phyloP scores from a whole-genome alignment of 1,284 basidiomycete genomes.

The Tausonia pullulans region DNA sequence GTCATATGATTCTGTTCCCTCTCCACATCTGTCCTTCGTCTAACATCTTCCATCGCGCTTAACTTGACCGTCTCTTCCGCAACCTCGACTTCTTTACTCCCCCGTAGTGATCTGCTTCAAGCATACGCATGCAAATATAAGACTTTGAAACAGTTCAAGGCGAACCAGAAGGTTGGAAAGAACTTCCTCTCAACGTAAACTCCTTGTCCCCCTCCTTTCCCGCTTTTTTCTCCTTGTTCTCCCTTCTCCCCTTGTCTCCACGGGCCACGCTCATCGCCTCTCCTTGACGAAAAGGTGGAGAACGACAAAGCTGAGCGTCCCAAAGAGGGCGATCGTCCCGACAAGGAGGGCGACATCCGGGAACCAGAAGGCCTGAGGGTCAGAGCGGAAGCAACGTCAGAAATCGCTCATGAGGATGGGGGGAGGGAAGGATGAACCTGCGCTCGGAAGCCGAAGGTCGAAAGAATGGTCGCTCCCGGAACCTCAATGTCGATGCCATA shows the following conservation, averaged over 20 bases:
- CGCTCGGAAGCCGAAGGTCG: slow-evolving; percentile 75
- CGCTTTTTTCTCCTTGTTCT: not conserved
- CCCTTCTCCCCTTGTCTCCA: not conserved
- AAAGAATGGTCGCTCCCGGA: slow-evolving; percentile 83
- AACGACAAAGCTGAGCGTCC: slow-evolving; percentile 59
- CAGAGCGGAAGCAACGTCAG: not conserved
- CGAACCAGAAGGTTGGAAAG: too few relatives aligned
- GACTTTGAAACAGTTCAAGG: too few relatives aligned
- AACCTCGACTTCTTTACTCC: too few relatives aligned
- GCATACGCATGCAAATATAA: too few relatives aligned
- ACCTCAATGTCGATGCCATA: slow-evolving; percentile 90
- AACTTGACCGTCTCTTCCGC: too few relatives aligned
- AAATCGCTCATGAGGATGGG: not conserved
- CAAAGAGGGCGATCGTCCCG: slow-evolving; percentile 72
- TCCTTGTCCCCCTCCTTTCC: too few relatives aligned
- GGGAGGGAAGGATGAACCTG: slow-evolving; percentile 42
- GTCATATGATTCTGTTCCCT: too few relatives aligned
- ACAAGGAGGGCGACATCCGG: slow-evolving; percentile 72
- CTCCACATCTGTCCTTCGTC: too few relatives aligned
- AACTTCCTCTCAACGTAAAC: too few relatives aligned
- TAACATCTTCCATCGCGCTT: too few relatives aligned
- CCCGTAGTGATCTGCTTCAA: too few relatives aligned
- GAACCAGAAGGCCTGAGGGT: slow-evolving; percentile 79
- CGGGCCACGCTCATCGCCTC: slow-evolving; percentile 46
- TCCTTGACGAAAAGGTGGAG: slow-evolving; percentile 84